Evolutionary conservation across 192 early-diverging fungal species (phyloP), one percentile per base, ranked within the genome.

Genomic region (Linnemannia schmuckeri): DNA sequence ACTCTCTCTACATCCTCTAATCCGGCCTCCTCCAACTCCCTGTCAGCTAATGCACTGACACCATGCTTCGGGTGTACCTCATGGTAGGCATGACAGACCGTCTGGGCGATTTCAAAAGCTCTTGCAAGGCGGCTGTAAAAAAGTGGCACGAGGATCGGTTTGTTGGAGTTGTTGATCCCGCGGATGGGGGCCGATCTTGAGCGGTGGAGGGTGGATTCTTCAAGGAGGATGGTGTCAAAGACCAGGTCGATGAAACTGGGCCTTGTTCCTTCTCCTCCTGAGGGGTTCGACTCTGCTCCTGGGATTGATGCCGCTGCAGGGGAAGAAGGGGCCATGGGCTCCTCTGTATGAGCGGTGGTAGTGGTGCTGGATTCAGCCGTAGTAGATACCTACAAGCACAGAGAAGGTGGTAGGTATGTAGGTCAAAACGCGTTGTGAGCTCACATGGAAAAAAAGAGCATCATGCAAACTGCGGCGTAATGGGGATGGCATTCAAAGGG

Each of bases 181-280:
- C 13, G 47, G 38, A 7, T 42, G 20, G 54, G 74, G 18, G 74
- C 33, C 33, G 27, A 38, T 52, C n/a, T 15, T 35, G 30, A 24
- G 24, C 47, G 54, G 13, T 69, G 61, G 20, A 55, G 47, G 0
- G 61, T 68, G 17, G 80, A 74, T 40, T 81, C 61, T 54, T 81
- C 72, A 6, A 75, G 30, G 41, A 81, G 73, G 66, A 81, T 38
- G 0, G 41, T 47, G 30, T 81, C 80, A 63, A 75, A 70, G 3
- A 81, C 24, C 2, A 72, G 38, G 8, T 79, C 70, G 38, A 40
- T 38, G 27, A 79, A 72, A 38, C 70, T 66, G 30, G 12, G 61
- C 33, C 61, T 30, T 66, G 61, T 12, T 66, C 9, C 61, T 66
- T 35, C 61, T 66, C 27, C 61, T 63, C 27, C 61, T 33, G n/a